Conservation (phyloP, 139 green algal species). For the Chara braunii region DNA sequence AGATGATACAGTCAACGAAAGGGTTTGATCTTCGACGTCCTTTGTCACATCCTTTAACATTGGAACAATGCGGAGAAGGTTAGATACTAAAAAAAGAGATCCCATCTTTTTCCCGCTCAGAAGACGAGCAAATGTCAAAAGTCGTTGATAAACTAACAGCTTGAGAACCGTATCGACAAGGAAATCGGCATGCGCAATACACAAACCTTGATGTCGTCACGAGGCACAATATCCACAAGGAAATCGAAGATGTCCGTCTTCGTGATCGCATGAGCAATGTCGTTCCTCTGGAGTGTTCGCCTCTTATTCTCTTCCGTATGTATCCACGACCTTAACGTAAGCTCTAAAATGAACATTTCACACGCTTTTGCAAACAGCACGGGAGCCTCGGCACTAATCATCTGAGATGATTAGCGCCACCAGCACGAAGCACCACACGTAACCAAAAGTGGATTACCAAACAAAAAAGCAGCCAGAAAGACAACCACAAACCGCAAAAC, state of each 20-base stretch:
- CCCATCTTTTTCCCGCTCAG: too few species aligned
- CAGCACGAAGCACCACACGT: background rate
- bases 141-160: too few species aligned
- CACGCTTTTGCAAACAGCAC: slow-evolving; percentile 97
- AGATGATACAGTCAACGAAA: too few species aligned
- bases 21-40: too few species aligned
- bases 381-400: slow-evolving; percentile 81
- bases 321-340: slow-evolving; percentile 79
- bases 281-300: slow-evolving; percentile 86
- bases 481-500: background rate
- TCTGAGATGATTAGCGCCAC: slow-evolving; percentile 13
- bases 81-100: too few species aligned
- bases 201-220: slow-evolving; percentile 40
- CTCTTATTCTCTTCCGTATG: slow-evolving; percentile 93
- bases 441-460: background rate
- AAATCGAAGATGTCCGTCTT: slow-evolving; percentile 95
- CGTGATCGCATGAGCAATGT: slow-evolving; percentile 89
- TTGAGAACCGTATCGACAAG: too few species aligned
- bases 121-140: too few species aligned
- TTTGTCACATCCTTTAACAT: too few species aligned
- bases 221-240: slow-evolving; percentile 87
- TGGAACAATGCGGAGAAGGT: too few species aligned
- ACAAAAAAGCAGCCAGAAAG: background rate
- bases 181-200: too few species aligned
- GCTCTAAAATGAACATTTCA: slow-evolving; percentile 96